These are phyloP conservation scores for Abrus precatorius DNA, from an alignment of 306 rosid species.

Conservation along the genomic window DNA sequence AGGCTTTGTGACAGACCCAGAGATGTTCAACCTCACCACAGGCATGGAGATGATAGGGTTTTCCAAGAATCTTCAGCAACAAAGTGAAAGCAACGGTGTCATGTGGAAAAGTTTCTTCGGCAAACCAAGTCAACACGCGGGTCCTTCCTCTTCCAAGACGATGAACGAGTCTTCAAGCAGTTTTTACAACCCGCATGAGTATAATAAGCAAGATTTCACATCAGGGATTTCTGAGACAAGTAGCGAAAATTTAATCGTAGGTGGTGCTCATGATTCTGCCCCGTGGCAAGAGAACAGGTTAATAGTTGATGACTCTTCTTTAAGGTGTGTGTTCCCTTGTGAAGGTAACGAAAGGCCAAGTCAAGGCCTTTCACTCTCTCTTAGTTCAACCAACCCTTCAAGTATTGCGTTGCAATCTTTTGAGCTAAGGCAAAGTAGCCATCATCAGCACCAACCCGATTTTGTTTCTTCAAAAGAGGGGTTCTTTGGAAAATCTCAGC, in stretches of 20 bases:
- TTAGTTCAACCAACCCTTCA: constrained; percentile 75
- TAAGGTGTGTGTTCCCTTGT: constrained; percentile 83
- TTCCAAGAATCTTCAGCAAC: constrained; percentile 57
- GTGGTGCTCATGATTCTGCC: constrained; percentile 55
- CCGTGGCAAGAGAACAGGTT: constrained; percentile 63
- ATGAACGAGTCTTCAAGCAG: constrained; percentile 50
- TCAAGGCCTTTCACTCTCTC: constrained; percentile 94
- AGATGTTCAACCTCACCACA: constrained; percentile 78
- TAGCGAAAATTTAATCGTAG: constrained; percentile 57
- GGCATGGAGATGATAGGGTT: constrained; percentile 85
- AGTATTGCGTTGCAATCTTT: constrained; percentile 74
- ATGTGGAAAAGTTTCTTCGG: constrained; percentile 57
- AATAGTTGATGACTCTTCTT: constrained; percentile 75
- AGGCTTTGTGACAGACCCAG: constrained; percentile 66
- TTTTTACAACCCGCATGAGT: constrained; percentile 52
- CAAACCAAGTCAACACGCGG: constrained; percentile 46
- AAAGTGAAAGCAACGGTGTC: constrained; percentile 33
- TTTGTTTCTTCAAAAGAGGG: constrained; percentile 43
- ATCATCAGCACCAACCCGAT: constrained; percentile 47
- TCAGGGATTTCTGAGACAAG: constrained; percentile 64
- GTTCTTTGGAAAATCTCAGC: constrained; percentile 19
- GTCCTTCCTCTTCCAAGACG: constrained; percentile 62
- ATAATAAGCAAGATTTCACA: constrained; percentile 57
- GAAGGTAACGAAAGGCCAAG: constrained; percentile 91
- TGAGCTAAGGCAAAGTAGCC: constrained; percentile 65